Base-by-base conservation (phyloP, 768 basidiomycete genomes). In the Pulveroboletus sp. region DNA sequence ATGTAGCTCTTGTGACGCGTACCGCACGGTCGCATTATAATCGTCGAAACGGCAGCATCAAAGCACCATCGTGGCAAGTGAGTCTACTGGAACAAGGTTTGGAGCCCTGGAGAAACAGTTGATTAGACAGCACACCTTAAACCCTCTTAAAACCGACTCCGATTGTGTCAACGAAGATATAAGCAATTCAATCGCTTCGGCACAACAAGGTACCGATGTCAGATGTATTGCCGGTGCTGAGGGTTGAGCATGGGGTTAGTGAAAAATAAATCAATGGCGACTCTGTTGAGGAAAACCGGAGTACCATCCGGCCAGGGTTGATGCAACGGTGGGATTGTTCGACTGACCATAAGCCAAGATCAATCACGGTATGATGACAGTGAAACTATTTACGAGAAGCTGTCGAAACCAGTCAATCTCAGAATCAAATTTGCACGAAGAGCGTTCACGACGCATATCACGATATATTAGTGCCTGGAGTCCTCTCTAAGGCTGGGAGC, bases 161-260 rank as follows among this genome's bases (percentile, higher is more conserved):
- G 24, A 27, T 43, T 32, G 48, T 49, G 44, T 51, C 49, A 30
- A 36, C 23, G 36, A 42, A 42, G 17, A 29, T 41, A 52, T 55
- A 63, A 59, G 52, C 56, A 61, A 66, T 64, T 65, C 54, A 64
- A 43, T 63, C 51, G 55, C 55, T 59, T 56, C 59, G 55, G 54
- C 48, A 63, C 27, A 32, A 20, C 41, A 49, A 48, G 39, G 48
- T 54, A 50, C 60, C 49, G 44, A 50, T 40, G 47, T 38, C 49
- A 51, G 17, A 45, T 38, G 42, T n/a, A 19, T 45, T 53, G 45
- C 53, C 50, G 50, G 42, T 43, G 45, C 17, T 41, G 23, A 38
- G n/a, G n/a, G n/a, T n/a, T n/a, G n/a, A n/a, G n/a, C n/a, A n/a
- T n/a, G n/a, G n/a, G n/a, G 12, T 19, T n/a, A 36, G 16, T 11